Evolutionary conservation across 2,329 filamentous ascomycete genomes (phyloP).

Genomic region (Emydomyces testavorans): DNA sequence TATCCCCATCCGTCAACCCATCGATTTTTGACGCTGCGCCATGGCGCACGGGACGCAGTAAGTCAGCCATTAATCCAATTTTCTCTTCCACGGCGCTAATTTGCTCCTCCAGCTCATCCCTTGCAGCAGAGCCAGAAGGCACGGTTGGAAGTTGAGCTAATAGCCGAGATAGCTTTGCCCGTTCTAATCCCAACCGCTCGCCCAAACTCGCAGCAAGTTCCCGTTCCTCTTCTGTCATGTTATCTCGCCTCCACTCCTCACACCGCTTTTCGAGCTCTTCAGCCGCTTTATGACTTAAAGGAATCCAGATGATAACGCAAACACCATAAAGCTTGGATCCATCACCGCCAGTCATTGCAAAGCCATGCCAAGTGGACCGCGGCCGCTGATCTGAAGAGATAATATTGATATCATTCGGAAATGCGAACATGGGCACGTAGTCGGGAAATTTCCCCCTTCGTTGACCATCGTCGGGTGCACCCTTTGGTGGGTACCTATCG

Average conservation of each 20-base stretch:
- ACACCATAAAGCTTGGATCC: constrained; percentile 87
- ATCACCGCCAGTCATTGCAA: constrained; percentile 92
- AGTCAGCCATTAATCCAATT: constrained; percentile 91
- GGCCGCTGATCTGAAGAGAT: constrained; percentile 90
- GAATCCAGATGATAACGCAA: constrained; percentile 84
- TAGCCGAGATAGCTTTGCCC: constrained; percentile 79
- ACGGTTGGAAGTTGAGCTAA: constrained; percentile 71
- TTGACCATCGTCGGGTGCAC: constrained; percentile 66
- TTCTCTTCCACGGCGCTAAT: constrained; percentile 96
- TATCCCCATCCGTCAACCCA: constrained; percentile 87
- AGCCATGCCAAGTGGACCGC: constrained; percentile 96
- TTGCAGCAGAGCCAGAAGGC: constrained; percentile 65
- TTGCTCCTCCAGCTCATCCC: constrained; percentile 80
- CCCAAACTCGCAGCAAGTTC: constrained; percentile 87
- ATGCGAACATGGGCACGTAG: constrained; percentile 98
- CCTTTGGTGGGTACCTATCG: constrained; percentile 81
- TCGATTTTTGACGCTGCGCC: constrained; percentile 96
- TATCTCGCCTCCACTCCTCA: constrained; percentile 74
- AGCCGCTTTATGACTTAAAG: constrained; percentile 67
- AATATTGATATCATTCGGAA: constrained; percentile 94
- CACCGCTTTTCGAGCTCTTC: constrained; percentile 63
- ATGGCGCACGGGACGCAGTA: constrained; percentile 81
- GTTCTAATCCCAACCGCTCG: constrained; percentile 72
- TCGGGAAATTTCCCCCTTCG: constrained; percentile 82
- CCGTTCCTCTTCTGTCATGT: constrained; percentile 97